Evolutionary conservation across 257 asterid genomes (phyloP), one percentile per base, ranked within the genome.

Genomic region (Pogostemon cablin): DNA sequence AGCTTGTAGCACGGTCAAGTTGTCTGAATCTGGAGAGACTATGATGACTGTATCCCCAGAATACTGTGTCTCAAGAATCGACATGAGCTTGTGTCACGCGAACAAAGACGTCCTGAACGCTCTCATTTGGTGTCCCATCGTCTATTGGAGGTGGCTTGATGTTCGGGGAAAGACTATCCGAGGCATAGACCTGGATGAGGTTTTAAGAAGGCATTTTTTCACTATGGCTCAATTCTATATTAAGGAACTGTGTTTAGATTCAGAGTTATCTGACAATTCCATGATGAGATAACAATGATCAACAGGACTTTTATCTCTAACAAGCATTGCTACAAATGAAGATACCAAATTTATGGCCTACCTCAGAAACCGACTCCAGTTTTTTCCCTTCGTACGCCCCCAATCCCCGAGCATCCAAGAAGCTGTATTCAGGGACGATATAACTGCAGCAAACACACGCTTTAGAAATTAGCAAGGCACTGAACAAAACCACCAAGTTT

Each of bases 371-470:
- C 15, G 95, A 67, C 62, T 85, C 95, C 72, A 93, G 78, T 15
- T 65, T 78, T 72, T 87, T 86, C 65, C 98, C 98, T 72, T 93
- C 98, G 32, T 85, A 93, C 4, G 97, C 96, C n/a, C 98, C 98
- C 82, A 93, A 72, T 69, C 97, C 98, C 20, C 97, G 96, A 78
- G 98, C 98, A 85, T 93, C 98, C 89, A 93, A 77, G 86, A 92
- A 90, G 83, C 97, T 93, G 76, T 92, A 90, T 78, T 90, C 97
- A 0, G 98, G 97, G 43, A 92, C 98, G 65, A 92, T 87, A 58
- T 72, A 85, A 69, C 98, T 88, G 84, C 82, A 83, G 4, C 5
- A 71, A 67, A 35, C 44, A 38, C 39, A 34, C 40, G 11, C 35
- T 39, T 25, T 7, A 71, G 61, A 54, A 6, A 53, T 46, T 15